A percentile compares a stretch with the other conserved stretches of the same genome.
These are phyloP conservation scores for Cercophora samala DNA, from an alignment of 495 filamentous ascomycete genomes.

Conservation along the genomic window DNA sequence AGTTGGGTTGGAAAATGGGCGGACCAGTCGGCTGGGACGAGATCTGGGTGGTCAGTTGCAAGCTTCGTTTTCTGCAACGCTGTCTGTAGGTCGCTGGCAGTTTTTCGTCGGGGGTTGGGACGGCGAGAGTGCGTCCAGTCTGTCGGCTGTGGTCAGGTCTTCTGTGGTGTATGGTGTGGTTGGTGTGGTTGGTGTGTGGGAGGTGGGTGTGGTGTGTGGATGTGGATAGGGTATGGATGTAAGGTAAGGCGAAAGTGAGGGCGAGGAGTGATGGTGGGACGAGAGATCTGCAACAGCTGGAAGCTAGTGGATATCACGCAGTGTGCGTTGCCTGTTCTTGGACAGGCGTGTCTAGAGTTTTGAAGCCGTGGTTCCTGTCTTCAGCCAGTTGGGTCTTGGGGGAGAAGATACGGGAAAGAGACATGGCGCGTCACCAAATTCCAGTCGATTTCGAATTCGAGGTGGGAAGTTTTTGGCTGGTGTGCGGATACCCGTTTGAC, in stretches of 20 bases:
- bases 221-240: no score
- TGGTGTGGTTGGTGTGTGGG: no score
- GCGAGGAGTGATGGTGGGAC: constrained; percentile 11
- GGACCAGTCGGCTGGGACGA: background rate
- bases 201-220: no score
- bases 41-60: background rate
- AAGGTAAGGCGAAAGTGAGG: background rate
- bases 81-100: background rate
- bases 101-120: background rate
- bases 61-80: constrained; percentile 1
- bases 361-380: background rate
- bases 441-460: background rate
- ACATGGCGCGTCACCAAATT: background rate
- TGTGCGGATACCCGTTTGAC: constrained; percentile 21
- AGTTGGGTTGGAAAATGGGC: constrained; percentile 4
- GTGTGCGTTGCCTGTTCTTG: background rate
- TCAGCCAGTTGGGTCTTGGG: background rate
- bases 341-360: background rate
- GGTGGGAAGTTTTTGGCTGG: constrained; percentile 6
- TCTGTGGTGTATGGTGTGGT: background rate
- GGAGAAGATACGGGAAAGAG: background rate
- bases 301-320: constrained; percentile 7
- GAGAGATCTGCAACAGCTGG: constrained; percentile 10
- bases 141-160: background rate
- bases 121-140: background rate